Conservation (phyloP, 495 filamentous ascomycete species). For the Thermochaetoides thermophila region DNA sequence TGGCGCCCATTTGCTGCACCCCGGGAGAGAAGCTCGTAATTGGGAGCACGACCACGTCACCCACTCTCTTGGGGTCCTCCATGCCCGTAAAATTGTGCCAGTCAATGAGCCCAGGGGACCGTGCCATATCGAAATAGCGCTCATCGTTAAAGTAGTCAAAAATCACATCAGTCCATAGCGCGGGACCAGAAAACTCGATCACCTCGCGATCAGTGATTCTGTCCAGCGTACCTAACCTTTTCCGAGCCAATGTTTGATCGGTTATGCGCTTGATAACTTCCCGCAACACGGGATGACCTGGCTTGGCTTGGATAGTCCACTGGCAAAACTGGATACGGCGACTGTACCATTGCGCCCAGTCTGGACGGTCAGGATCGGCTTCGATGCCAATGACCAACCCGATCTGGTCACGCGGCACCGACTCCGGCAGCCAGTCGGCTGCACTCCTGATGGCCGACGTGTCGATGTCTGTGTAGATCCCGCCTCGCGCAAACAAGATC, state of each 20-base stretch:
- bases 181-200: slow-evolving; percentile 94
- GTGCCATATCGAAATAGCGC: slow-evolving; percentile 69
- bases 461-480: slow-evolving; percentile 95
- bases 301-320: slow-evolving; percentile 95
- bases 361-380: slow-evolving; percentile 80
- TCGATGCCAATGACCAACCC: slow-evolving; percentile 90
- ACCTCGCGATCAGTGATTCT: slow-evolving; percentile 58
- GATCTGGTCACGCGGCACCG: slow-evolving; percentile 58
- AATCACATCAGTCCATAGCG: slow-evolving; percentile 84
- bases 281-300: slow-evolving; percentile 80
- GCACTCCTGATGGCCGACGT: slow-evolving; percentile 72
- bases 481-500: slow-evolving; percentile 82
- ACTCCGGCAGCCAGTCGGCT: slow-evolving; percentile 70
- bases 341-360: slow-evolving; percentile 94
- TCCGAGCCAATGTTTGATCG: slow-evolving; percentile 60
- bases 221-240: slow-evolving; percentile 51
- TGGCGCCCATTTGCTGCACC: slow-evolving; percentile 86
- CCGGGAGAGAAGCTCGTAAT: slow-evolving; percentile 97
- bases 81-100: slow-evolving; percentile 86
- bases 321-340: slow-evolving; percentile 95
- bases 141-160: slow-evolving; percentile 90
- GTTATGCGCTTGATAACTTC: slow-evolving; percentile 82
- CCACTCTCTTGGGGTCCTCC: slow-evolving; percentile 65
- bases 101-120: slow-evolving; percentile 58
- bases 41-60: slow-evolving; percentile 83